Evolutionary conservation across 805 yeast genomes (phyloP).

Genomic region (Wickerhamiella domercqiae): DNA sequence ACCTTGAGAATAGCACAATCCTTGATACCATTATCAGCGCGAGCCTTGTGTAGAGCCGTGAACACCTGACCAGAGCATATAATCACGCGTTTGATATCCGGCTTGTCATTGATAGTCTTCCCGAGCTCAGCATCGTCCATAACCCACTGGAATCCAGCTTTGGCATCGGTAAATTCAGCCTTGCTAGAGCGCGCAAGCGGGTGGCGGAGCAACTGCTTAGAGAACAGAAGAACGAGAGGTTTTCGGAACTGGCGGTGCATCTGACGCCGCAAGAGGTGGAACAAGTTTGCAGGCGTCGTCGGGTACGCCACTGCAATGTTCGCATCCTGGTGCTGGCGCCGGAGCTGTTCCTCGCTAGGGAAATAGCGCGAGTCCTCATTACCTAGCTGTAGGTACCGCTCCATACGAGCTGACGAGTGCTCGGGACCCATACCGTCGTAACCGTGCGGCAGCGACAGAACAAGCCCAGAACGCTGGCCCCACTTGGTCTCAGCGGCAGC

Average conservation of each 20-base stretch:
- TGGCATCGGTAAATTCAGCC: conserved; percentile 76
- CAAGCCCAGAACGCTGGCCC: conserved; percentile 97
- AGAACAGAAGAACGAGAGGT: conserved; percentile 70
- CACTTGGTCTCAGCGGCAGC: conserved; percentile 96
- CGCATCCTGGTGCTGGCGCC: conserved; percentile 97
- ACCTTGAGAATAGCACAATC: conserved; percentile 76
- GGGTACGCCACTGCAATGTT: conserved; percentile 97
- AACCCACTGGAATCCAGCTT: conserved; percentile 83
- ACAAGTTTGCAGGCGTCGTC: conserved; percentile 90
- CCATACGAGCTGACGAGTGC: conserved; percentile 95
- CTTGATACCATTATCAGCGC: conserved; percentile 60
- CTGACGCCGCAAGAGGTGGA: conserved; percentile 96
- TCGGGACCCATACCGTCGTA: conserved; percentile 99
- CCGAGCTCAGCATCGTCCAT: conserved; percentile 86
- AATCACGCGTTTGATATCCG: conserved; percentile 75
- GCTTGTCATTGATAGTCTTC: conserved; percentile 56
- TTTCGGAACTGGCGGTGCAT: conserved; percentile 96
- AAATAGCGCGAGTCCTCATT: conserved; percentile 89
- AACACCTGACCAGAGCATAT: conserved; percentile 86
- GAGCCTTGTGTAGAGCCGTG: conserved; percentile 80
- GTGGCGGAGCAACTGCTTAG: conserved; percentile 87
- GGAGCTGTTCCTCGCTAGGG: conserved; percentile 80
- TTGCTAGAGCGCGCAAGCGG: conserved; percentile 87
- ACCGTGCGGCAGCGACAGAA: conserved; percentile 94
- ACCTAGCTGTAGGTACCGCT: conserved; percentile 88